These are phyloP conservation scores for Penicillium maclennaniae DNA, from an alignment of 495 filamentous ascomycete species.

Conservation along the genomic window DNA sequence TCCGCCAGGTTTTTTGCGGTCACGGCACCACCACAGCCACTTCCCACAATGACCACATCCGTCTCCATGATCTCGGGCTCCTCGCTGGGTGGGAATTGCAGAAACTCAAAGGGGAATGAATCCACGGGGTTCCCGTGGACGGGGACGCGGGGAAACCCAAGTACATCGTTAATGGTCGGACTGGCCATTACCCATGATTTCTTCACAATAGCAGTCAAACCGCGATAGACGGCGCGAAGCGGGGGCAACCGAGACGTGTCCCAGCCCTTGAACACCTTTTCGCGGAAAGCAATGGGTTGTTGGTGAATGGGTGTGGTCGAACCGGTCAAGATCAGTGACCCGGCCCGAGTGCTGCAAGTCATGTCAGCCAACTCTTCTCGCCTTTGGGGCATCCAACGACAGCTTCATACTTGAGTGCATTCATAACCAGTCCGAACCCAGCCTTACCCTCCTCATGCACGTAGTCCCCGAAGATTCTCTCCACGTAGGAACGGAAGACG, in stretches of 20 bases:
- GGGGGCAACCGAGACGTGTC: constrained; percentile 52
- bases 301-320: constrained; percentile 57
- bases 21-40: constrained; percentile 83
- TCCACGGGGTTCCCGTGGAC: constrained; percentile 56
- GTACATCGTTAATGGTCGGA: constrained; percentile 51
- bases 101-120: constrained; percentile 51
- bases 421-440: constrained; percentile 49
- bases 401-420: constrained; percentile 48
- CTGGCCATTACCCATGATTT: constrained; percentile 57
- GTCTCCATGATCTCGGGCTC: constrained; percentile 59
- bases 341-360: constrained; percentile 56
- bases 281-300: constrained; percentile 57
- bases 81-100: constrained; percentile 46
- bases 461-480: constrained; percentile 41
- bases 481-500: constrained; percentile 40
- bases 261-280: constrained; percentile 60
- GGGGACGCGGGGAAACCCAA: constrained; percentile 61
- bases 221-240: constrained; percentile 54
- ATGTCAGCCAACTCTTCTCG: constrained; percentile 7
- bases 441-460: constrained; percentile 46
- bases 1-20: constrained; percentile 76
- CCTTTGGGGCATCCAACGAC: not conserved
- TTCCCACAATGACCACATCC: constrained; percentile 82
- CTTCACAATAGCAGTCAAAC: constrained; percentile 52
- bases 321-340: constrained; percentile 65